phyloP scores from a whole-genome alignment of 169 alveolate species.

The Babesia bigemina region DNA sequence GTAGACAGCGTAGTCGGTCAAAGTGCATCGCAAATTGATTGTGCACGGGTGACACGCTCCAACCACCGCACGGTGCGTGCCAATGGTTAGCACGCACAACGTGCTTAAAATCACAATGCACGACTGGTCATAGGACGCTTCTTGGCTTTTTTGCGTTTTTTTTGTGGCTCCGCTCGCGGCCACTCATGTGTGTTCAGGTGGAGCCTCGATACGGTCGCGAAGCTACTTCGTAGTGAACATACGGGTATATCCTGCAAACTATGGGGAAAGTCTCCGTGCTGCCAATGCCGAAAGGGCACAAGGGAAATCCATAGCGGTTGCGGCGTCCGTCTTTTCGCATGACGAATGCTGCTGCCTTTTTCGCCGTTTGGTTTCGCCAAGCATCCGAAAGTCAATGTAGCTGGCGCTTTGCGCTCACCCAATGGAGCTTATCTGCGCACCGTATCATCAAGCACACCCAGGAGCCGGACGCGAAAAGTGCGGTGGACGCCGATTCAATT shows the following conservation, averaged over 20 bases:
- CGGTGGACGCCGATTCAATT: not conserved
- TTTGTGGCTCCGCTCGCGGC: too few species aligned
- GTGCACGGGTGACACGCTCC: conserved; percentile 37
- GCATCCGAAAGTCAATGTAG: conserved; percentile 38
- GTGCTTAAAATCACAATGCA: not conserved
- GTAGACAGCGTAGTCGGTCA: not conserved
- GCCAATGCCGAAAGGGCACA: conserved; percentile 51
- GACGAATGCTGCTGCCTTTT: conserved; percentile 19
- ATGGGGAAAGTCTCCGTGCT: conserved; percentile 64
- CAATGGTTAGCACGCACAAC: conserved; percentile 17
- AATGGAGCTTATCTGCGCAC: conserved; percentile 62
- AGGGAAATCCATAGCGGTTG: conserved; percentile 50
- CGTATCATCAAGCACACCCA: conserved; percentile 29
- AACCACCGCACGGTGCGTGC: conserved; percentile 11
- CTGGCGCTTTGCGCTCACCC: conserved; percentile 54
- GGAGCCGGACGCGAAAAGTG: not conserved
- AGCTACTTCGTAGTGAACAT: conserved; percentile 58
- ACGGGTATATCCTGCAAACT: conserved; percentile 43
- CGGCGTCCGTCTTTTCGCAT: conserved; percentile 20
- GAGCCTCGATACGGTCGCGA: conserved; percentile 44
- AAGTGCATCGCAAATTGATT: conserved; percentile 20
- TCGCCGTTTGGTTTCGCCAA: conserved; percentile 36
- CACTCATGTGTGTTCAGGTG: not conserved
- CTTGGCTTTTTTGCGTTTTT: too few species aligned
- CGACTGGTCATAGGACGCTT: too few species aligned